Evolutionary conservation across 768 basidiomycete genomes (phyloP).

Genomic region (Serendipita sp.): DNA sequence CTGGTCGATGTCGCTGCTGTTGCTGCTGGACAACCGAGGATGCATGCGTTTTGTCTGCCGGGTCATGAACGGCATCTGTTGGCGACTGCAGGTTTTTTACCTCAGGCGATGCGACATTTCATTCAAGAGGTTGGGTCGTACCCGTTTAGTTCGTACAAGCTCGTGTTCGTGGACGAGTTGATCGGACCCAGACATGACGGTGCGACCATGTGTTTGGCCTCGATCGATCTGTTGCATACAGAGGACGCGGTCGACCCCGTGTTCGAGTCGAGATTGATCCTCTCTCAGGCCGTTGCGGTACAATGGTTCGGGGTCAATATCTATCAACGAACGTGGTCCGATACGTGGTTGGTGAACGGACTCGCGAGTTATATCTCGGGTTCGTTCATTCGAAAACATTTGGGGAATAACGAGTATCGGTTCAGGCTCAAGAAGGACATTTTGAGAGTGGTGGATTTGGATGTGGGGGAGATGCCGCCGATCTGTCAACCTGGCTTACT

Average conservation of each 20-base stretch:
- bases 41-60: conserved; percentile 87
- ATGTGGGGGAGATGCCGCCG: conserved; percentile 78
- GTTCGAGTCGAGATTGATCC: conserved; percentile 69
- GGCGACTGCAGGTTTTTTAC: conserved; percentile 57
- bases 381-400: conserved; percentile 66
- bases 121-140: conserved; percentile 87
- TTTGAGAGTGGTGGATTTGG: conserved; percentile 75
- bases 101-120: conserved; percentile 85
- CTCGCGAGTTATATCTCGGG: conserved; percentile 81
- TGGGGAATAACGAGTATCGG: conserved; percentile 95
- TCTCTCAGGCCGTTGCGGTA: conserved; percentile 78
- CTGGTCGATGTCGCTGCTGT: conserved; percentile 10
- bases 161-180: conserved; percentile 86
- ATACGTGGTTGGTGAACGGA: conserved; percentile 94
- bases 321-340: conserved; percentile 81
- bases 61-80: conserved; percentile 63
- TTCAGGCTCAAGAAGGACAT: conserved; percentile 94
- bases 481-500: conserved; percentile 78
- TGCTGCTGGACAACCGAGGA: conserved; percentile 22
- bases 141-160: conserved; percentile 86
- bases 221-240: conserved; percentile 69
- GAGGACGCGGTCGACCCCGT: conserved; percentile 87
- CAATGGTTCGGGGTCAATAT: conserved; percentile 98
- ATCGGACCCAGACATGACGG: conserved; percentile 69
- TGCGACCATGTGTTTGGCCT: conserved; percentile 66